phyloP scores from a whole-genome alignment of 108 stramenopile genomes.

The Conticribra guillardii region DNA sequence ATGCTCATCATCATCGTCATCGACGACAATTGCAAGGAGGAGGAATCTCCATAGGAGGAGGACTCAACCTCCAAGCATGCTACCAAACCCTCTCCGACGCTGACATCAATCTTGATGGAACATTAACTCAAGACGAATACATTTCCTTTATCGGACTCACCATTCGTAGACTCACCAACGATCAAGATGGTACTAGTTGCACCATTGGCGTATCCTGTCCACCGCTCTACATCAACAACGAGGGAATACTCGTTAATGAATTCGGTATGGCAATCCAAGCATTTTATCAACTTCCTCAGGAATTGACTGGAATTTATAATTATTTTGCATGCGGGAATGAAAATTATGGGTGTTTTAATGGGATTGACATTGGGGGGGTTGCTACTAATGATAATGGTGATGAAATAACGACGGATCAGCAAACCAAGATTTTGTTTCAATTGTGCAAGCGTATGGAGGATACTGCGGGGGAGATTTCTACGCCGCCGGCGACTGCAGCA shows the following conservation, averaged over 20 bases:
- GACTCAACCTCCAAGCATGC: conserved; percentile 32
- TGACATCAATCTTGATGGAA: conserved; percentile 17
- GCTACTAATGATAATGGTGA: background rate
- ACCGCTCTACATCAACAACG: conserved; percentile 1
- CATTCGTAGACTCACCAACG: background rate
- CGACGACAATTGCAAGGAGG: too few relatives aligned
- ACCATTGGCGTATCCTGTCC: background rate
- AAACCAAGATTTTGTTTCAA: conserved; percentile 6
- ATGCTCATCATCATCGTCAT: too few relatives aligned
- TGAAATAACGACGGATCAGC: conserved; percentile 5
- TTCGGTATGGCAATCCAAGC: conserved; percentile 24
- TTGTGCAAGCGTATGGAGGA: conserved; percentile 19
- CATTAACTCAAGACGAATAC: conserved; percentile 35
- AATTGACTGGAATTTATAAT: conserved; percentile 34
- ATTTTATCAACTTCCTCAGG: conserved; percentile 22
- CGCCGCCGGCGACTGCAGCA: background rate
- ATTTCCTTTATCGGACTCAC: conserved; percentile 26
- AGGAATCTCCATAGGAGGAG: conserved; percentile 7
- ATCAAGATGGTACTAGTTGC: background rate
- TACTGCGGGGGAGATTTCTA: background rate
- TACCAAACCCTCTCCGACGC: conserved; percentile 26
- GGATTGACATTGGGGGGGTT: conserved; percentile 41
- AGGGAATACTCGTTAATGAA: conserved; percentile 9
- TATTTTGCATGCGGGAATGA: conserved; percentile 42
- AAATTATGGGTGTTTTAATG: conserved; percentile 33